Evolutionary conservation across 257 asterid genomes (phyloP), one percentile per base, ranked within the genome.

Genomic region (Nicotiana paniculata): DNA sequence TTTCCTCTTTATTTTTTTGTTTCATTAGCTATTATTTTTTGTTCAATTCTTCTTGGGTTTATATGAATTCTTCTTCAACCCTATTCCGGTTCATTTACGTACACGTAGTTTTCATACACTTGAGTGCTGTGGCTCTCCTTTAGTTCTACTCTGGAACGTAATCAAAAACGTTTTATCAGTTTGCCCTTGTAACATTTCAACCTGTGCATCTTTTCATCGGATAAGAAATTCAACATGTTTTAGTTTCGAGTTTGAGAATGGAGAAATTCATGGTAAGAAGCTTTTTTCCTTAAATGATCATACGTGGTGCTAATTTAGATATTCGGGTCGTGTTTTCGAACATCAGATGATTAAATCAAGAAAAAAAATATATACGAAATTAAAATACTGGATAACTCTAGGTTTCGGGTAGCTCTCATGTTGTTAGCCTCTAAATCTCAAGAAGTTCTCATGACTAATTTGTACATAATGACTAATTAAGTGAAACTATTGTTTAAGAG

Each of bases 11-110:
- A 65, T 81, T 17, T 32, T 72, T 81, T 81, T 79, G 72, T 79
- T 82, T 51, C 43, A 81, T 85, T 75, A 65, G 55, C 37, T 67
- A 65, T 76, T 21, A 28, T 46, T 11, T 24, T 87, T 85, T 82
- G 90, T 82, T 85, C 86, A 87, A 43, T 89, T 89, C 85, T 85
- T 68, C 84, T 86, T 88, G 91, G 83, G 77, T 82, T 66, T 78
- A 83, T 84, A 83, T 33, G 46, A 32, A 57, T 68, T n/a, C 9
- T 54, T 82, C 28, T 15, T 66, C 77, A 82, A 16, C 9, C 26
- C 21, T 51, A 11, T 4, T 37, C 12, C 15, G n/a, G 46, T 43
- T 46, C 67, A 53, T 24, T 63, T 55, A 28, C 78, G 17, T 75
- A 76, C 79, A 74, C 82, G 51, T 70, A 37, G 70, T 76, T 74